A percentile compares a stretch with the other conserved stretches of the same genome.
phyloP scores from a whole-genome alignment of 345 rosid genomes.

The Viola odorata region DNA sequence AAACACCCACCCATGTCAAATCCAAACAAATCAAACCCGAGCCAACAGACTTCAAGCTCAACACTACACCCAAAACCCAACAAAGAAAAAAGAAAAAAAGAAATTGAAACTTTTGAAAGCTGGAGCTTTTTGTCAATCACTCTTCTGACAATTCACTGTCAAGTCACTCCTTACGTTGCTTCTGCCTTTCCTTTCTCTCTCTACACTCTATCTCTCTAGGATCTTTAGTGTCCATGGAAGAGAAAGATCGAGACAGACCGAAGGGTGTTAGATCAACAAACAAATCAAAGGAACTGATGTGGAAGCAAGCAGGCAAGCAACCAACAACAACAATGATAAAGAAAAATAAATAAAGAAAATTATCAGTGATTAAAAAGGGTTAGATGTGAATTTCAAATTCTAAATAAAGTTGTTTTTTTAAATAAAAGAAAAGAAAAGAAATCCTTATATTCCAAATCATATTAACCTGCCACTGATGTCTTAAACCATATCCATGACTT shows the following conservation, averaged over 20 bases:
- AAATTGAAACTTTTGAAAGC: background rate
- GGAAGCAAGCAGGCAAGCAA: conserved; percentile 21
- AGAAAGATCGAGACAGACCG: conserved; percentile 51
- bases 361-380: conserved; percentile 12
- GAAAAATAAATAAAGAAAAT: conserved; percentile 10
- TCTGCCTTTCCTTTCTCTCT: conserved; percentile 18
- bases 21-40: conserved; percentile 31
- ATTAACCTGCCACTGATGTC: no score
- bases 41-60: conserved; percentile 27
- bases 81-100: background rate
- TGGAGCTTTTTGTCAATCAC: no score
- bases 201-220: conserved; percentile 28
- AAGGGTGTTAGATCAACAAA: conserved; percentile 72
- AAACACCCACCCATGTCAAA: conserved; percentile 96
- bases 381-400: conserved; percentile 5
- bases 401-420: background rate
- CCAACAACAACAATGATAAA: conserved; percentile 30
- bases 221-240: conserved; percentile 44
- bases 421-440: background rate
- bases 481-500: no score
- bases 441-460: no score
- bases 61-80: background rate
- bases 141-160: conserved; percentile 9
- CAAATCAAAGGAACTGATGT: conserved; percentile 57
- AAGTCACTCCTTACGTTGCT: conserved; percentile 16